Percentiles rank a stretch among this genome's conserved stretches.
Evolutionary conservation across 2,329 filamentous ascomycete genomes (phyloP).

Genomic region (Colletotrichum somersetense): DNA sequence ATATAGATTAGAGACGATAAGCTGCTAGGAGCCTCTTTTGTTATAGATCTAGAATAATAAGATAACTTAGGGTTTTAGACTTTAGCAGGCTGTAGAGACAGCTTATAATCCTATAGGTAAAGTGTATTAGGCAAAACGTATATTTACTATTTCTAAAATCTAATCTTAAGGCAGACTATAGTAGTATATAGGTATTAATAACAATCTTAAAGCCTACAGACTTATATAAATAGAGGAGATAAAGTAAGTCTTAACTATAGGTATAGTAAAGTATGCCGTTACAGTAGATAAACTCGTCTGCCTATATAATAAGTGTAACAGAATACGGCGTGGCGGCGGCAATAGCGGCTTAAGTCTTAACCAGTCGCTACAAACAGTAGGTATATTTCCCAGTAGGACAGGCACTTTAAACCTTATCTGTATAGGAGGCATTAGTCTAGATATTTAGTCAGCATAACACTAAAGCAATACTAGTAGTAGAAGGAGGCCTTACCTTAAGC

Average conservation of each 20-base stretch:
- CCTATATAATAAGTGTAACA: conserved; percentile 69
- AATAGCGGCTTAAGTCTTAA: conserved; percentile 71
- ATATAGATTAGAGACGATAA: conserved; percentile 57
- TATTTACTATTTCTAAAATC: conserved; percentile 51
- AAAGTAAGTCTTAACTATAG: conserved; percentile 59
- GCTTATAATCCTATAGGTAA: conserved; percentile 68
- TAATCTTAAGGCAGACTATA: not conserved
- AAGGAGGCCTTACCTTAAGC: conserved; percentile 63
- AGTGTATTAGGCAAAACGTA: conserved; percentile 68
- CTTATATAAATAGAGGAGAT: conserved; percentile 69
- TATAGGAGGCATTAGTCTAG: conserved; percentile 44
- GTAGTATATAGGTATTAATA: conserved; percentile 54
- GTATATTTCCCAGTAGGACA: conserved; percentile 54
- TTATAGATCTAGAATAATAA: conserved; percentile 64
- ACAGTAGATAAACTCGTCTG: conserved; percentile 72
- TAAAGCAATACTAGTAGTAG: not conserved
- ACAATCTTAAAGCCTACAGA: conserved; percentile 64
- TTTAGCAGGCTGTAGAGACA: conserved; percentile 65
- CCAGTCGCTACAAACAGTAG: conserved; percentile 67
- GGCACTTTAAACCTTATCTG: conserved; percentile 44
- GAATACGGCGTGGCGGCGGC: conserved; percentile 73
- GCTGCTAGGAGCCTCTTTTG: conserved; percentile 55
- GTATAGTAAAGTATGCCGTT: conserved; percentile 76
- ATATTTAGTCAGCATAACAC: too few relatives aligned
- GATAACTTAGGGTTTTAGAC: conserved; percentile 56